A percentile compares a stretch with the other conserved stretches of the same genome.
Evolutionary conservation across 73 alveolate species (phyloP).

Genomic region (Blepharisma stoltei): DNA sequence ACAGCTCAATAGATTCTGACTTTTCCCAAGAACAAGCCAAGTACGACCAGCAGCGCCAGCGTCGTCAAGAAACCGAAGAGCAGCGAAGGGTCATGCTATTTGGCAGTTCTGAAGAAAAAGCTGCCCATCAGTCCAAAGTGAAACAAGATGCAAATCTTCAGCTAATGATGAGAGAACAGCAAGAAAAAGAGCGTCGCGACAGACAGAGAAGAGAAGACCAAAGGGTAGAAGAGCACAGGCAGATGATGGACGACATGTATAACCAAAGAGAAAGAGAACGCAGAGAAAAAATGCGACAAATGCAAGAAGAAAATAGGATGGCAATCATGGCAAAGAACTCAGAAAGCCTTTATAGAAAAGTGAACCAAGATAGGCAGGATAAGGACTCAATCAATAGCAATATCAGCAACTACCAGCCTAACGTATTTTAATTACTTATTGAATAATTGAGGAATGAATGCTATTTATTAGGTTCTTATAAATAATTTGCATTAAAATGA

Average conservation of each 20-base stretch:
- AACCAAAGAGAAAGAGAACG: constrained; percentile 15
- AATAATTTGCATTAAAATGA: neutral
- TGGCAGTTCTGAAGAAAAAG: constrained; percentile 24
- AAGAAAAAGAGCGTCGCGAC: neutral
- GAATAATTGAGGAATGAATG: too few relatives aligned
- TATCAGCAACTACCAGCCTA: neutral
- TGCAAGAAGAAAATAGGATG: constrained; percentile 11
- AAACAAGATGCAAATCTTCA: constrained; percentile 8
- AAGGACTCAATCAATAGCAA: neutral
- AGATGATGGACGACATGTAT: neutral
- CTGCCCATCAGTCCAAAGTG: neutral
- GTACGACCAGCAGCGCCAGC: neutral
- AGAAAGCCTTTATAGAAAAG: neutral
- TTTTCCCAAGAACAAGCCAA: constrained; percentile 15
- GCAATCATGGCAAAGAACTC: neutral
- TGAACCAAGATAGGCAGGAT: neutral
- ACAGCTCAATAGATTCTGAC: constrained; percentile 9
- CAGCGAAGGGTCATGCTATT: neutral
- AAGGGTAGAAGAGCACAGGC: neutral
- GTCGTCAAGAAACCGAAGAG: constrained; percentile 2
- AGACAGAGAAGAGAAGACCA: neutral
- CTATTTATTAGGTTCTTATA: too few relatives aligned
- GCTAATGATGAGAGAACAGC: neutral
- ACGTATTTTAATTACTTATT: neutral
- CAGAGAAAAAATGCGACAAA: neutral